Conservation (phyloP, 306 rosid genomes). For the Phaseolus lunatus region DNA sequence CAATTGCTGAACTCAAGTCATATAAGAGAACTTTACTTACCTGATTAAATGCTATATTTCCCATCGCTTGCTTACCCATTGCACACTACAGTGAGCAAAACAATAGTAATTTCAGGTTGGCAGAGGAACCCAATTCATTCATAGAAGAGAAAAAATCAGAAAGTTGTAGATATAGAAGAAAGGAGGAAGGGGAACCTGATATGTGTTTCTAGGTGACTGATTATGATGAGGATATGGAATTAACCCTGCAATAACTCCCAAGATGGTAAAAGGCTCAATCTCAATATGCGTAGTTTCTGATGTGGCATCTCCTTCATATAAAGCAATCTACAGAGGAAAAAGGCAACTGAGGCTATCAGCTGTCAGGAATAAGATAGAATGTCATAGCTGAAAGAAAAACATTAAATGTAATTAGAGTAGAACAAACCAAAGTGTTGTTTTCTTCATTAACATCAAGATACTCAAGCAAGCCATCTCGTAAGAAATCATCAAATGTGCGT, state of each 20-base stretch:
- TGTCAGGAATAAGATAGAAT: conserved; percentile 29
- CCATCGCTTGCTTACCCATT: conserved; percentile 99
- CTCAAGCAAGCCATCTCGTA: conserved; percentile 88
- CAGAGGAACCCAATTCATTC: conserved; percentile 18
- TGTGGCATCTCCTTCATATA: conserved; percentile 83
- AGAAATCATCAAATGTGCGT: conserved; percentile 80
- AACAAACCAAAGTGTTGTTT: conserved; percentile 91
- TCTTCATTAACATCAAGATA: conserved; percentile 98
- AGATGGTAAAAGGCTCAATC: conserved; percentile 92
- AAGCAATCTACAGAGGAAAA: conserved; percentile 68
- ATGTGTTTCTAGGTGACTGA: conserved; percentile 98
- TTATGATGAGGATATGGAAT: conserved; percentile 99
- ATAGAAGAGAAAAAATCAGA: conserved; percentile 17
- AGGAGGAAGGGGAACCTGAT: conserved; percentile 63
- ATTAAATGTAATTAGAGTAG: conserved; percentile 28
- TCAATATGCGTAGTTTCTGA: conserved; percentile 80
- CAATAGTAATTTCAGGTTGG: conserved; percentile 31
- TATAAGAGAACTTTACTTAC: conserved; percentile 49
- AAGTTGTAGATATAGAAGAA: neutral
- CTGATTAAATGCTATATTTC: conserved; percentile 94
- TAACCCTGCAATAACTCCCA: conserved; percentile 90
- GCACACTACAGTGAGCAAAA: conserved; percentile 70
- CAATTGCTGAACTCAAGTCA: conserved; percentile 6
- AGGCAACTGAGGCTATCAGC: conserved; percentile 14
- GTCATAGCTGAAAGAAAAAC: conserved; percentile 18